Conservation (phyloP, 768 basidiomycete species). For the Dendrothele bispora region DNA sequence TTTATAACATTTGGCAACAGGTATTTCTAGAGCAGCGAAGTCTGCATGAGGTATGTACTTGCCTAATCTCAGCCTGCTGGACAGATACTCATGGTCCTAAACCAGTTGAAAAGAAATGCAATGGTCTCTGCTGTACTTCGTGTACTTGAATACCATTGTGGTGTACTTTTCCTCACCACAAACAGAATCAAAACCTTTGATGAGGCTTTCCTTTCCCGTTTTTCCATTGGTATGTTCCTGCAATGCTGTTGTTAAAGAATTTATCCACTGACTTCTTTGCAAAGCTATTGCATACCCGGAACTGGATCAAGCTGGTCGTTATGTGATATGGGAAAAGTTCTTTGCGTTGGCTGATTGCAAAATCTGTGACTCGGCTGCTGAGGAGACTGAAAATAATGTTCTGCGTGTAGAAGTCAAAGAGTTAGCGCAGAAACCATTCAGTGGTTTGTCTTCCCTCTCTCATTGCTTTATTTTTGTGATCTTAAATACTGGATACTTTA, state of each 20-base stretch:
- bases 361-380: slow-evolving; percentile 4
- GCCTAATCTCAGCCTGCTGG: not conserved
- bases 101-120: slow-evolving; percentile 20
- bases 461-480: not conserved
- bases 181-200: slow-evolving; percentile 37
- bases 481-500: not conserved
- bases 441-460: slow-evolving; percentile 14
- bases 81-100: not conserved
- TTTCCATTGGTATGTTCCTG: slow-evolving; percentile 26
- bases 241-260: too few species aligned
- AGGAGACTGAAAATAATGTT: slow-evolving; percentile 9
- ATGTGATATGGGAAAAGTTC: slow-evolving; percentile 24
- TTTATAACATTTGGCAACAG: not conserved
- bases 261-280: too few species aligned
- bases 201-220: slow-evolving; percentile 37
- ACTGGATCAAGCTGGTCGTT: slow-evolving; percentile 18
- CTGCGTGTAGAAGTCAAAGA: slow-evolving; percentile 16
- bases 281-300: slow-evolving; percentile 26
- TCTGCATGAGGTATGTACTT: slow-evolving; percentile 14
- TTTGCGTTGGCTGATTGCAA: slow-evolving; percentile 17
- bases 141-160: slow-evolving; percentile 33
- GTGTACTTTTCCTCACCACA: slow-evolving; percentile 39
- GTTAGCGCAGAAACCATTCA: slow-evolving; percentile 24
- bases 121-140: slow-evolving; percentile 27
- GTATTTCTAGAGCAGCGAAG: slow-evolving; percentile 23